A percentile compares a stretch with the other conserved stretches of the same genome.
These are phyloP conservation scores for Sporothrix humicola DNA, from an alignment of 2,329 filamentous ascomycete genomes.

Conservation along the genomic window DNA sequence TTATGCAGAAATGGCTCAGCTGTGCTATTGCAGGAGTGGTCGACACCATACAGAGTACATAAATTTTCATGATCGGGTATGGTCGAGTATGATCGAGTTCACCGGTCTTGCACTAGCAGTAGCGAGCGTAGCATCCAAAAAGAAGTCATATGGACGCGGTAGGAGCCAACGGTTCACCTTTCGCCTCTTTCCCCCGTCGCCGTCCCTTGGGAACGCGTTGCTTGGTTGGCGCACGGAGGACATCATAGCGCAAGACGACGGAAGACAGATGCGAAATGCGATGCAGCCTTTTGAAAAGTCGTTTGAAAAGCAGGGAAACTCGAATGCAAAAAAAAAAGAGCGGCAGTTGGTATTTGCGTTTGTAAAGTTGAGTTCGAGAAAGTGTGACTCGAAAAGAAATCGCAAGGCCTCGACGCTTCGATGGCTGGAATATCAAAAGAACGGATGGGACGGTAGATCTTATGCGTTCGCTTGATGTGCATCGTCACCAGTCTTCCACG, in stretches of 20 bases:
- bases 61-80: not conserved
- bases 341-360: not conserved
- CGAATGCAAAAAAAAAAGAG: not conserved
- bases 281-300: not conserved
- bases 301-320: not conserved
- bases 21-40: not conserved
- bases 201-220: not conserved
- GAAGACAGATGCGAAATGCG: not conserved
- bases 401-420: not conserved
- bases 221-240: slow-evolving; percentile 26
- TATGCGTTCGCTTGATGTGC: not conserved
- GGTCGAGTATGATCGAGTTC: not conserved
- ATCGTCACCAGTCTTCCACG: not conserved
- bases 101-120: not conserved
- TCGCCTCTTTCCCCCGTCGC: not conserved
- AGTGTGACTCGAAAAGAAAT: not conserved
- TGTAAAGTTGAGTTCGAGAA: not conserved
- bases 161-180: not conserved
- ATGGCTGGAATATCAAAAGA: not conserved
- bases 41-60: not conserved
- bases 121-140: slow-evolving; percentile 4
- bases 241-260: slow-evolving; percentile 20
- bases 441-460: slow-evolving; percentile 5
- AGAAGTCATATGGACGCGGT: not conserved
- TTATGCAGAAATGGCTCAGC: not conserved